Evolutionary conservation across 2,329 filamentous ascomycete species (phyloP), one percentile per base, ranked within the genome.

Genomic region (Arthrobotrys sinensis): DNA sequence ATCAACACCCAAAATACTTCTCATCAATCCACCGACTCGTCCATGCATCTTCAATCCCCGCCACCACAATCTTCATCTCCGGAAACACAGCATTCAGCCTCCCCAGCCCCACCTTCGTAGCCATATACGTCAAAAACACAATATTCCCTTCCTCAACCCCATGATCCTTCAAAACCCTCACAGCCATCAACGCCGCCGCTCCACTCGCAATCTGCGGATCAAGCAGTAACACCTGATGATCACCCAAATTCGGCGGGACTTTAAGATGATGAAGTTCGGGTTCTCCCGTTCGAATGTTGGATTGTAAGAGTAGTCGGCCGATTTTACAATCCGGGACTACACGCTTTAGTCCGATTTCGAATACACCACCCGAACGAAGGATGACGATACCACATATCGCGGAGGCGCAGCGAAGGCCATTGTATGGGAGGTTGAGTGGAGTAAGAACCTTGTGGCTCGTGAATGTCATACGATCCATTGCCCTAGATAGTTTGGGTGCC

Each of bases 141-240:
- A 99, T 97, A 80, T 88, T 91, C 53, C 93, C 89, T 83, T 96
- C 91, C 4, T 89, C 86, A 5, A 98, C 94, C 10, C 96, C 96
- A 83, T 98, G 94, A 84, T 99, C 96, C 14, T 97, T 90, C 66
- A 99, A 86, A n/a, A 98, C 93, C 82, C 96, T 92, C 48, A 98
- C 94, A 0, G 96, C 94, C 96, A 99, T 99, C 73, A 99, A 86
- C 3, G 90, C 90, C 11, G 90, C 89, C 40, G 94, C 95, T 50
- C 96, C 96, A 79, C 91, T 94, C 28, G 93, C 93, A 92, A 98
- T 97, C 83, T 99, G 96, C 12, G 94, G 91, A 84, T 98, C 96
- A 19, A 98, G 86, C 6, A 99, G 87, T 77, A 99, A 86, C 16
- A 99, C 93, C 62, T 91, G 91, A 80, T 93, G 91, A 48, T 88